Evolutionary conservation across 2,329 filamentous ascomycete species (phyloP).

Genomic region (Cyphellophora europaea): DNA sequence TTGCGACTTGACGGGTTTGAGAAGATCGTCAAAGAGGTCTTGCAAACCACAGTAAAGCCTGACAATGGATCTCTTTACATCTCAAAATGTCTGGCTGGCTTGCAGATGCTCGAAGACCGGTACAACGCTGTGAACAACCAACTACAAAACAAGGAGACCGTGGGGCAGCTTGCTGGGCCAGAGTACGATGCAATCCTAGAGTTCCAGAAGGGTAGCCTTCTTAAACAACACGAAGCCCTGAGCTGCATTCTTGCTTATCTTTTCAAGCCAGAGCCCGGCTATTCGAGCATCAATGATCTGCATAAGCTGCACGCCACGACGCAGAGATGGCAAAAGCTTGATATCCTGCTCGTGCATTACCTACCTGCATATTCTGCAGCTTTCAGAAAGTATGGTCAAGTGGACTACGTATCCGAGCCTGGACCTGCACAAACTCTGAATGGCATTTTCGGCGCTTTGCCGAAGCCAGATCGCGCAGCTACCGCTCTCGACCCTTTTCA

Average conservation of each 20-base stretch:
- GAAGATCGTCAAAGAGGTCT: conserved; percentile 48
- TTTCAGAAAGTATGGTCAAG: conserved; percentile 59
- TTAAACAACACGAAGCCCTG: conserved; percentile 82
- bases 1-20: conserved; percentile 43
- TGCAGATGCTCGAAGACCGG: conserved; percentile 69
- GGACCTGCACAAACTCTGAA: conserved; percentile 57
- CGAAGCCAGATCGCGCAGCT: conserved; percentile 26
- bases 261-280: conserved; percentile 66
- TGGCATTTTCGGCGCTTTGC: conserved; percentile 38
- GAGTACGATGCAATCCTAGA: conserved; percentile 70
- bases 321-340: conserved; percentile 50
- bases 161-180: conserved; percentile 55
- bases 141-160: conserved; percentile 62
- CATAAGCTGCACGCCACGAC: conserved; percentile 58
- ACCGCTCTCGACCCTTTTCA: conserved; percentile 58
- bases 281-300: conserved; percentile 64
- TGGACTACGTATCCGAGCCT: conserved; percentile 31
- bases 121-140: conserved; percentile 68
- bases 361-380: conserved; percentile 70
- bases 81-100: conserved; percentile 63
- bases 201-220: conserved; percentile 69
- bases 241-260: conserved; percentile 71
- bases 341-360: conserved; percentile 67
- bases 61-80: conserved; percentile 54
- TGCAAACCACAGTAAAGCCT: conserved; percentile 43